Base-by-base conservation (phyloP, 2,329 filamentous ascomycete species). In the Sarocladium strictum region DNA sequence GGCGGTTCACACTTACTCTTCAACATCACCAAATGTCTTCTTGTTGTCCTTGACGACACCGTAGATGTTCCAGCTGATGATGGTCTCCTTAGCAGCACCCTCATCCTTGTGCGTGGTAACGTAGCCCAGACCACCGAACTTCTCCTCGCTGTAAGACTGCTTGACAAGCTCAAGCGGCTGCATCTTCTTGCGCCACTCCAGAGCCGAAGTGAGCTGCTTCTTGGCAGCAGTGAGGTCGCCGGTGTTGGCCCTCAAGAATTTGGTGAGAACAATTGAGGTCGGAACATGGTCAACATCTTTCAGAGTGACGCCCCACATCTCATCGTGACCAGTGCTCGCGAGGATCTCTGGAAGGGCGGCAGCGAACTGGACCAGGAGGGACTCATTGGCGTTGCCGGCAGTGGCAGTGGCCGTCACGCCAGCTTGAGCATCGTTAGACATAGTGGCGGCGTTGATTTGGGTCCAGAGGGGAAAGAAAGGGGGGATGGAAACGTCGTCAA, bases 21-120 rank as follows among this genome's bases (percentile, higher is more conserved):
- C 78, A 5, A 91, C 73, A 64, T 94, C 80, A 3, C 88, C 89
- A 74, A 97, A 97, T 0, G 90, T 95, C 60, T 88, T 82, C 58
- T 90, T 84, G 62, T 87, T 83, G 62, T 90, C 81, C 78, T 94
- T 94, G 58, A 92, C 89, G 35, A 84, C 83, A 14, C 92, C 92
- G 66, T 97, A 97, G 64, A 97, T 85, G 69, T 97, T 97, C 87
- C 92, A 97, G 2, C 89, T 94, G 50, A 92, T 85, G 55, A 96
- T 67, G 17, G 63, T 78, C 67, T 86, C 82, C 63, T 82, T 75
- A 56, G 73, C 71, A 24, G 76, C 78, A 1, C 12, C 12, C 29
- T 77, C 76, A 33, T 77, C 76, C 54, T 77, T 72, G 61, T 94
- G 84, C n/a, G 77, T 78, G 1, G 90, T 90, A 52, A 96, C 81